A percentile compares a stretch with the other conserved stretches of the same genome.
phyloP scores from a whole-genome alignment of 2,329 filamentous ascomycete species.

The Macroventuria anomochaeta region DNA sequence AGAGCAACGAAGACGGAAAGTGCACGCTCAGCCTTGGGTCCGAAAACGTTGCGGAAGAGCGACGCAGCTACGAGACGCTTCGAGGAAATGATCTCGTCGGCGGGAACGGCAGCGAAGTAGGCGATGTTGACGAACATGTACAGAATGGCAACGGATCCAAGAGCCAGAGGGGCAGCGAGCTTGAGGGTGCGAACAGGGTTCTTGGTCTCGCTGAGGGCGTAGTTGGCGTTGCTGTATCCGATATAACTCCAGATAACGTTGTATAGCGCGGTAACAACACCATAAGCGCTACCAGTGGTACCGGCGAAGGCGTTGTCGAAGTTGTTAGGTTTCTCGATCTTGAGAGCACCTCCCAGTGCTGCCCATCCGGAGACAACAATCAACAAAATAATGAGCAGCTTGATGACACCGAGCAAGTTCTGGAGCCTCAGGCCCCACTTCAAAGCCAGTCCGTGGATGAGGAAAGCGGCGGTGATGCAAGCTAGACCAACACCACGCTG shows the following conservation, averaged over 20 bases:
- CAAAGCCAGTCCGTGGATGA: conserved; percentile 68
- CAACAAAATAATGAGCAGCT: conserved; percentile 69
- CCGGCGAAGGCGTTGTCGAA: conserved; percentile 69
- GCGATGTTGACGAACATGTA: conserved; percentile 73
- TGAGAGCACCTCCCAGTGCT: conserved; percentile 66
- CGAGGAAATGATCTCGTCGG: conserved; percentile 60
- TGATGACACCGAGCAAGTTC: conserved; percentile 69
- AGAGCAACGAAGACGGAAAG: conserved; percentile 71
- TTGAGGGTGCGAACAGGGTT: conserved; percentile 70
- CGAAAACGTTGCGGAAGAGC: conserved; percentile 65
- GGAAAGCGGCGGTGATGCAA: conserved; percentile 68
- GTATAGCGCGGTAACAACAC: conserved; percentile 72
- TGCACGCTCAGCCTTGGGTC: conserved; percentile 61
- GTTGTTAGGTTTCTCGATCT: conserved; percentile 65
- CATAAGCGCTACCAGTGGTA: conserved; percentile 70
- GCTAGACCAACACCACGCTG: conserved; percentile 71
- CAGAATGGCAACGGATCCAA: conserved; percentile 64
- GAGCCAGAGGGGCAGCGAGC: conserved; percentile 67
- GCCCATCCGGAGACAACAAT: conserved; percentile 69
- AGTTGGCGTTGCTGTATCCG: conserved; percentile 73
- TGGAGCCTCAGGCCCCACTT: conserved; percentile 73
- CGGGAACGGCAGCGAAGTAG: conserved; percentile 68
- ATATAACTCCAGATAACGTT: conserved; percentile 76
- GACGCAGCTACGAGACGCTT: conserved; percentile 63
- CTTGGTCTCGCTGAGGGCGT: conserved; percentile 69